Conservation (phyloP, 192 early-diverging fungal genomes). For the Mortierella hygrophila region DNA sequence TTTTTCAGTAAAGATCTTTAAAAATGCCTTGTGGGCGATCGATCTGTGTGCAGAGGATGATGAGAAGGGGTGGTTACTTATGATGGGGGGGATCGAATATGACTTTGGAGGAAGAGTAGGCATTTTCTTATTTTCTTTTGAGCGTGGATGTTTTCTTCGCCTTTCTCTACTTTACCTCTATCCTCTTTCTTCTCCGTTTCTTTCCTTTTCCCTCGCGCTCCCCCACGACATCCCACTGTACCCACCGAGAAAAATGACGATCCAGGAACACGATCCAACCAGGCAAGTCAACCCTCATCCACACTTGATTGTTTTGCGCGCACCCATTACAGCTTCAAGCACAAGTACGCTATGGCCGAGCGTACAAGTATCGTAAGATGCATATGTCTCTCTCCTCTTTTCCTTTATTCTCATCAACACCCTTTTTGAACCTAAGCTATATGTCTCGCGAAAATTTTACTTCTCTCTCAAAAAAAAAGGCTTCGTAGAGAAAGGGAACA, state of each 20-base stretch:
- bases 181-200: neutral
- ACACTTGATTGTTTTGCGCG: too few species aligned
- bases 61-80: too few species aligned
- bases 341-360: conserved; percentile 11
- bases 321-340: conserved; percentile 9
- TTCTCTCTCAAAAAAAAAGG: conserved; percentile 1
- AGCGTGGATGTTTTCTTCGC: neutral
- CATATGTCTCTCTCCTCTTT: neutral
- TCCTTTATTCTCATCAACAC: neutral
- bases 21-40: neutral
- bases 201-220: neutral
- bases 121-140: neutral
- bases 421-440: neutral
- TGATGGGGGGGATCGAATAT: too few species aligned
- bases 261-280: neutral
- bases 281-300: neutral
- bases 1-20: neutral
- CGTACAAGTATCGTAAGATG: conserved; percentile 20
- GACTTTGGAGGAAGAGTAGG: too few species aligned
- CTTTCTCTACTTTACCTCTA: neutral
- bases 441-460: neutral
- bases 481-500: conserved; percentile 43
- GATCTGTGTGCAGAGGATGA: neutral
- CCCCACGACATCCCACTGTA: neutral
- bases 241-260: neutral